Evolutionary conservation across 2,329 filamentous ascomycete genomes (phyloP).

Genomic region (Botrytis galanthina): DNA sequence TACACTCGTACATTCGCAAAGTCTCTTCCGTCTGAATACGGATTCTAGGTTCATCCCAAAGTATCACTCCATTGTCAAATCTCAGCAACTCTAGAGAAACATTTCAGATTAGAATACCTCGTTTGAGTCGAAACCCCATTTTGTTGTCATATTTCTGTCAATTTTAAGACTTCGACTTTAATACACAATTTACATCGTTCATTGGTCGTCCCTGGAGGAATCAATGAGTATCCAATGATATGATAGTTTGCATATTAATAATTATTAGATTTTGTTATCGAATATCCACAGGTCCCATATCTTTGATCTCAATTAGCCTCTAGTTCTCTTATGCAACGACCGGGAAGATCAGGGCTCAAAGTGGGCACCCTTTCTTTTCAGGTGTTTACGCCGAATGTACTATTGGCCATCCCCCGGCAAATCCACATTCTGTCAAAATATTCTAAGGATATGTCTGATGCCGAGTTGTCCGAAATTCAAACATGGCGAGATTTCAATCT

Average conservation of each 20-base stretch:
- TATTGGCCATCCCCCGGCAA: not conserved
- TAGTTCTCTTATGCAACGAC: not conserved
- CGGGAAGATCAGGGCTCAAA: not conserved
- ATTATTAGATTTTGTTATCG: not conserved
- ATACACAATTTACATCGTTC: not conserved
- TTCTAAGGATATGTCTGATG: not conserved
- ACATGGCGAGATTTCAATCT: not conserved
- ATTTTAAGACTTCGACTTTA: not conserved
- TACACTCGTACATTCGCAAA: not conserved
- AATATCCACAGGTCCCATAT: constrained; percentile 2
- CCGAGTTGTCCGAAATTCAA: not conserved
- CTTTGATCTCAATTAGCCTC: not conserved
- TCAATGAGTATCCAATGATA: not conserved
- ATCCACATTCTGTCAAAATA: not conserved
- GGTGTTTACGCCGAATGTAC: constrained; percentile 3
- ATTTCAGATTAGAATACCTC: not conserved
- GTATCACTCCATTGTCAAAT: not conserved
- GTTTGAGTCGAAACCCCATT: not conserved
- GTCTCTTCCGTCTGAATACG: not conserved
- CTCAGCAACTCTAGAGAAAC: not conserved
- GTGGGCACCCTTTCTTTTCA: not conserved
- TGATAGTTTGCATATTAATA: not conserved
- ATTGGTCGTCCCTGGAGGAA: not conserved
- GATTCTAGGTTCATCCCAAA: not conserved
- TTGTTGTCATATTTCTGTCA: not conserved